Evolutionary conservation across 352 stramenopile genomes (phyloP), one percentile per base, ranked within the genome.

Genomic region (Plasmopara viticola): DNA sequence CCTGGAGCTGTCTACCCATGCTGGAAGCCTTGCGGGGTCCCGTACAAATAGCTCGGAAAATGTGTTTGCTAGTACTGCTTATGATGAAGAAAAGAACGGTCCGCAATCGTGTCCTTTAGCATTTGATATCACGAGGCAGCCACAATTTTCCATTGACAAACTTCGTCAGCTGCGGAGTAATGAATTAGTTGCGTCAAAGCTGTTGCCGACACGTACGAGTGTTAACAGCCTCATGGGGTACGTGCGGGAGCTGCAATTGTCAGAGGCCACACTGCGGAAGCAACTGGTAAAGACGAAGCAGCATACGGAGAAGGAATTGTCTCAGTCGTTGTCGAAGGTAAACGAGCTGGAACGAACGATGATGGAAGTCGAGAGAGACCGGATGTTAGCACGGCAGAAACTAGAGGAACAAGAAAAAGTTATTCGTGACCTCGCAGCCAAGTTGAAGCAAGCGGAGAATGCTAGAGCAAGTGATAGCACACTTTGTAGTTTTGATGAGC

Each of bases 181-280:
- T 46, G 64, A 77, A 37, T 50, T 79, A 17, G 64, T 86, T 14
- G 70, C 72, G 20, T 74, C 68, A 40, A 84, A 78, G 52, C 44
- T 92, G 30, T 53, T 90, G 42, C 74, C 78, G 2, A 78, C 70
- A 9, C 72, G 68, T 17, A 71, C 66, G 18, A 78, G 68, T 13
- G 60, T 92, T 40, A 78, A 86, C 44, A 84, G 67, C 38, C 48
- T 92, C 9, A 86, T 92, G 58, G 78, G 72, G 10, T 90, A 90
- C 48, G 78, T 92, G 40, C 74, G 70, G 0, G 81, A 92, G 48
- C 54, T 92, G 33, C 70, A 92, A 35, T 48, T 70, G 15, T 92
- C 81, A 2, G 78, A 87, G 49, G 68, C 76, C 14, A 78, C 54
- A 45, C 37, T 88, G 38, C 78, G 78, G 9, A 65, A 72, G 14